Evolutionary conservation across 306 rosid species (phyloP), one percentile per base, ranked within the genome.

Genomic region (Sicyos baderoa): DNA sequence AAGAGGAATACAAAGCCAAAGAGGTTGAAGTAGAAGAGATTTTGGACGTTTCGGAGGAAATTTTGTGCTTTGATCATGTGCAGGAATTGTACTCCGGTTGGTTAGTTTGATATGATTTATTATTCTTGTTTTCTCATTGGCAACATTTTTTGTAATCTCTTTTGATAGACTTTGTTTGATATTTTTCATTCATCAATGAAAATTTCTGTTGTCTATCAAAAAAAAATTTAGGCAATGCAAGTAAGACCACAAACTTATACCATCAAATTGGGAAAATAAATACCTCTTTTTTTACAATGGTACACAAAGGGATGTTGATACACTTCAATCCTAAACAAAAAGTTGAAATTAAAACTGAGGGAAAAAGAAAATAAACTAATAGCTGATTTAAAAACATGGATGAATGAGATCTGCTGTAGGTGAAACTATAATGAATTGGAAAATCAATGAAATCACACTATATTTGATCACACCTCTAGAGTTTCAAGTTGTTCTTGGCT

Each of bases 1-100:
- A 91, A 59, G 97, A 89, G 69, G 97, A 91, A 76, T 91, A 88
- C 0, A 96, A 91, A 77, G 97, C 97, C 7, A 91, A 89, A 82
- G 96, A 89, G 58, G 80, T 91, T 0, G 94, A 88, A 66, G 89
- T 91, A 0, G 97, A 91, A 78, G 97, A 91, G 77, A 64, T 84
- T 16, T 25, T 91, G 2, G 75, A 78, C 32, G 86, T 79, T 0
- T 21, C 75, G 4, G 85, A 85, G 84, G 96, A 88, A 81, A 80
- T 37, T 37, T 37, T 37, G 44, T 37, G 9, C 44, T 37, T 37
- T 3, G 44, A 37, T 37, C 7, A 37, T 37, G 9, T 6, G 44
- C 44, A 37, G 44, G 44, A 37, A 37, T n/a, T n/a, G n/a, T n/a
- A n/a, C n/a, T n/a, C n/a, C n/a, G n/a, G n/a, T n/a, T n/a, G n/a